A percentile compares a stretch with the other conserved stretches of the same genome.
Conservation (phyloP, 2,329 filamentous ascomycete species). For the Akanthomyces dipterigenus region DNA sequence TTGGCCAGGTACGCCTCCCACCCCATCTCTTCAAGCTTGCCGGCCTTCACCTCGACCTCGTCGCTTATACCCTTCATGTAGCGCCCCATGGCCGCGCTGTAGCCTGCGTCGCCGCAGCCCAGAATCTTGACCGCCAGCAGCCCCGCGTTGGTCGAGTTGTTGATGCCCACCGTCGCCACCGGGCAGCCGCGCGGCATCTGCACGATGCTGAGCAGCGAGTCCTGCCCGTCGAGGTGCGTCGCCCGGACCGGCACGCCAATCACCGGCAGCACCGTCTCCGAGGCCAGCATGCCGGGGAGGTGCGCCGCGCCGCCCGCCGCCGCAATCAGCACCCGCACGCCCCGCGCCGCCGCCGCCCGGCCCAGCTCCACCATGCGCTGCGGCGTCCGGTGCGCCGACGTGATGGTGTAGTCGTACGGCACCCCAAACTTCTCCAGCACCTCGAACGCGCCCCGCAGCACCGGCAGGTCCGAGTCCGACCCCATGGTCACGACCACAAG, state of each 20-base stretch:
- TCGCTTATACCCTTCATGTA: conserved; percentile 58
- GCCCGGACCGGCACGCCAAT: conserved; percentile 74
- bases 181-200: conserved; percentile 72
- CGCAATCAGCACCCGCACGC: conserved; percentile 68
- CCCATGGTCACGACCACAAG: conserved; percentile 78
- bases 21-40: conserved; percentile 47
- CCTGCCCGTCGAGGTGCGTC: conserved; percentile 63
- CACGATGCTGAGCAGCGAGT: conserved; percentile 66
- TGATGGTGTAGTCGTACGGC: conserved; percentile 66
- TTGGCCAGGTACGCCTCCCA: conserved; percentile 47
- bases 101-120: conserved; percentile 44
- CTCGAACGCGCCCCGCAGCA: conserved; percentile 59
- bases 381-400: conserved; percentile 72
- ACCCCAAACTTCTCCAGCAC: conserved; percentile 65
- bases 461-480: conserved; percentile 68
- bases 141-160: conserved; percentile 72
- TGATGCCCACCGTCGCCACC: conserved; percentile 70
- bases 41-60: conserved; percentile 59
- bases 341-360: conserved; percentile 53
- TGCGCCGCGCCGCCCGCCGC: conserved; percentile 69
- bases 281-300: conserved; percentile 68
- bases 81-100: conserved; percentile 49
- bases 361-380: conserved; percentile 63
- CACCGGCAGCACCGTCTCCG: conserved; percentile 64
- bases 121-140: conserved; percentile 65